Conservation (phyloP, 2,329 filamentous ascomycete species). For the Purpureocillium takamizusanense region DNA sequence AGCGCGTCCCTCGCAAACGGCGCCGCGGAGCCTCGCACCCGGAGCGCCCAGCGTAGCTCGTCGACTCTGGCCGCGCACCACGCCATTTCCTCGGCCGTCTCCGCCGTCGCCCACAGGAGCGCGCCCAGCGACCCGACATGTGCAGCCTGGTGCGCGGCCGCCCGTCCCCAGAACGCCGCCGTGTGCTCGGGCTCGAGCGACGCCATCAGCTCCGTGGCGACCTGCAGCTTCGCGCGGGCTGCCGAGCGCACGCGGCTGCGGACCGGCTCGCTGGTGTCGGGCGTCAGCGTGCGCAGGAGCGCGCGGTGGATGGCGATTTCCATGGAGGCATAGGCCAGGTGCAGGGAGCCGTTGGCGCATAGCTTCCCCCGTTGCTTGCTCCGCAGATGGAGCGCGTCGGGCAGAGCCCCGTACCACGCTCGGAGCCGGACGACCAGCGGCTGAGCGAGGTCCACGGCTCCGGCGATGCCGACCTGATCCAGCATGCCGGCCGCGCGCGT, state of each 20-base stretch:
- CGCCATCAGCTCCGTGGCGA: conserved; percentile 29
- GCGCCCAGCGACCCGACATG: conserved; percentile 31
- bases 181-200: conserved; percentile 34
- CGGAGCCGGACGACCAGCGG: conserved; percentile 22
- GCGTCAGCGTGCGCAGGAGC: conserved; percentile 33
- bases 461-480: conserved; percentile 21
- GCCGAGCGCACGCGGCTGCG: conserved; percentile 24
- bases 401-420: conserved; percentile 37
- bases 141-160: conserved; percentile 32
- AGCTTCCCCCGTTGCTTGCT: conserved; percentile 29
- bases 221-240: conserved; percentile 28
- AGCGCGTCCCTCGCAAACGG: conserved; percentile 29
- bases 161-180: conserved; percentile 36
- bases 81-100: conserved; percentile 25
- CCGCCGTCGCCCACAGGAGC: conserved; percentile 29
- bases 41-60: conserved; percentile 31
- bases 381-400: conserved; percentile 35
- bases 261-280: conserved; percentile 18
- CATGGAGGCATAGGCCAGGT: conserved; percentile 41
- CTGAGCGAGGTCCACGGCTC: conserved; percentile 23
- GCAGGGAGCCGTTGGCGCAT: conserved; percentile 33
- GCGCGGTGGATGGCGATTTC: conserved; percentile 42
- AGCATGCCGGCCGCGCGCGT: conserved; percentile 19
- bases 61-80: conserved; percentile 29
- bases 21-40: conserved; percentile 27